Base-by-base conservation (phyloP, 257 asterid species). In the Solanum neorickii region DNA sequence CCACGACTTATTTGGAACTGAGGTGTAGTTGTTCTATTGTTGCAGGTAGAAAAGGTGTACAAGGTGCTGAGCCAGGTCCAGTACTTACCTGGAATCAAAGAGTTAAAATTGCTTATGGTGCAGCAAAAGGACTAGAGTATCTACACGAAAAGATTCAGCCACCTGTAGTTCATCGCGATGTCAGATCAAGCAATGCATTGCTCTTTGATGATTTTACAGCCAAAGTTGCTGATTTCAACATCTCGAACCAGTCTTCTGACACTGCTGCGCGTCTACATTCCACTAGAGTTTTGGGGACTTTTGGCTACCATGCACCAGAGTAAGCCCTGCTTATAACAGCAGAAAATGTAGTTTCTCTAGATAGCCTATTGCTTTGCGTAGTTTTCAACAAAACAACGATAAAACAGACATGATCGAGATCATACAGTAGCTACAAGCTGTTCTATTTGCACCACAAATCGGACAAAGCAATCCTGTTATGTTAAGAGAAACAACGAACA, bases 241-340 rank as follows among this genome's bases (percentile, higher is more conserved):
- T 96, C 91, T 92, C 96, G 3, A 96, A 96, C 82, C 98, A 94
- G 90, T 92, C 95, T 4, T 96, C 99, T 1, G 99, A 96, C 86
- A 94, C 98, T 7, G 98, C 99, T 44, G 98, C 99, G 29, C 93
- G 98, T n/a, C 91, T 95, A 91, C 99, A 95, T 87, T 96, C 98
- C 5, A 96, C 99, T 13, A 91, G 98, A 85, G 98, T 95, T 62
- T 91, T 96, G 69, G 98, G 99, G 12, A 96, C 99, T 15, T 96
- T 96, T 70, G 98, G 98, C 80, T 94, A 96, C 93, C 99, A 95
- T 89, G 98, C 98, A 62, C 98, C 99, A 18, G 98, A 96, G 98
- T 94, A 87, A 93, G 93, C 82, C 83, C 21, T 87, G 16, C 41
- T 44, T 47, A 78, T 78, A 42, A 77, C 83, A 77, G 37, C 37